phyloP scores from a whole-genome alignment of 1,139 yeast species.

The Trichomonascaceae sp. region DNA sequence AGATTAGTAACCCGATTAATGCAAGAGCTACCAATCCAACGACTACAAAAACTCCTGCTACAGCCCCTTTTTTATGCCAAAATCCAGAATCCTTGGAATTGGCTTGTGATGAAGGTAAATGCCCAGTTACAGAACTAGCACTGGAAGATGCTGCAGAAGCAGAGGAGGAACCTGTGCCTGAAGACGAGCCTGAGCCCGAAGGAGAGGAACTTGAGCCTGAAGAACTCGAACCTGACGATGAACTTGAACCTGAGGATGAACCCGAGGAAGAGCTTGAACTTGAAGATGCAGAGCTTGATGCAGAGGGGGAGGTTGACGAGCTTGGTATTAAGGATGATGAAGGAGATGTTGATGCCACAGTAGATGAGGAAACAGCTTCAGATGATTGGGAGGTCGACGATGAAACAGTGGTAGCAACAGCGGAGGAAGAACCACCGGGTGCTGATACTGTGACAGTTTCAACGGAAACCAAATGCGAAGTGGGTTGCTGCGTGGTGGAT shows the following conservation, averaged over 20 bases:
- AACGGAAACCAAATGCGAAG: not conserved
- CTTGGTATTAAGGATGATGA: conserved; percentile 13
- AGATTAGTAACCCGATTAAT: conserved; percentile 31
- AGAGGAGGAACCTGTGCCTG: conserved; percentile 6
- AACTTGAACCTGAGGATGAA: conserved; percentile 9
- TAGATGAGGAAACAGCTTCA: conserved; percentile 14
- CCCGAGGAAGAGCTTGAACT: not conserved
- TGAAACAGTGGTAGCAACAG: conserved; percentile 32
- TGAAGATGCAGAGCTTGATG: conserved; percentile 7
- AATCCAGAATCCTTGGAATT: conserved; percentile 26
- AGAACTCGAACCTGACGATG: conserved; percentile 7
- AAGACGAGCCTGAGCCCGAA: conserved; percentile 7
- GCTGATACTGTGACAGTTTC: not conserved
- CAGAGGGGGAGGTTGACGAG: conserved; percentile 10
- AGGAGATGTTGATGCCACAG: conserved; percentile 16
- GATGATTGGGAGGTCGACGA: conserved; percentile 22
- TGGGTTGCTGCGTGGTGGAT: conserved; percentile 8
- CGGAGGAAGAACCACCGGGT: conserved; percentile 10
- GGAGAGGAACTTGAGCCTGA: not conserved
- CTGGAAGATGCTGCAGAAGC: conserved; percentile 15
- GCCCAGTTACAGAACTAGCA: conserved; percentile 13
- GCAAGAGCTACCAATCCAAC: conserved; percentile 53
- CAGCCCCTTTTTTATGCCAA: conserved; percentile 56
- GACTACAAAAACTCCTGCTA: conserved; percentile 67
- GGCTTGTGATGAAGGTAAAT: conserved; percentile 24